Evolutionary conservation across 2,329 filamentous ascomycete genomes (phyloP).

Genomic region (Sordariomycetes sp.): DNA sequence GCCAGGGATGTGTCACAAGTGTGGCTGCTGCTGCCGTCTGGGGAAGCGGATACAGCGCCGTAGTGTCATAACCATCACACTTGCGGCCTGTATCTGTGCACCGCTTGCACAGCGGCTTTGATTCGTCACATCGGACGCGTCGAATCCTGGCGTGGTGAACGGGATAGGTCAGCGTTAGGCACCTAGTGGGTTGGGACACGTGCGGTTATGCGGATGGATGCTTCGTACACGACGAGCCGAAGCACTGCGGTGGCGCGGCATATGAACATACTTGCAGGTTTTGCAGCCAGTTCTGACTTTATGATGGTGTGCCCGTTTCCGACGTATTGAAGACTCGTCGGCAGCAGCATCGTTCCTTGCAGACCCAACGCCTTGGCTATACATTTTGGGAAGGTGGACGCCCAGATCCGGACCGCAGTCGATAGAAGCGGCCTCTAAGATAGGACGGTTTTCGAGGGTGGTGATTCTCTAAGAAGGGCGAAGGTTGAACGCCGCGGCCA

Average conservation of each 20-base stretch:
- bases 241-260: neutral
- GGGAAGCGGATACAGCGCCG: slow-evolving; percentile 1
- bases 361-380: no score
- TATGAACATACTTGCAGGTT: slow-evolving; percentile 16
- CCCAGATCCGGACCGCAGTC: no score
- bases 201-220: slow-evolving; percentile 3
- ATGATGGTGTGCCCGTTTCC: slow-evolving; percentile 1
- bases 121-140: slow-evolving; percentile 24
- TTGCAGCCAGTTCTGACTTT: slow-evolving; percentile 5
- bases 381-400: no score
- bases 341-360: neutral
- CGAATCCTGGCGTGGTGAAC: slow-evolving; percentile 17
- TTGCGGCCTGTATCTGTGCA: slow-evolving; percentile 22
- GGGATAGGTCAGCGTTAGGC: neutral
- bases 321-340: neutral
- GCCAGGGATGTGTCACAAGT: neutral
- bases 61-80: slow-evolving; percentile 24
- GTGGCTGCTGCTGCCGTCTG: neutral
- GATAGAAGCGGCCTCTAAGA: no score
- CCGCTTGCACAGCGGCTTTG: slow-evolving; percentile 20
- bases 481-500: no score
- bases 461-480: no score
- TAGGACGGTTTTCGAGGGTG: no score
- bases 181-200: no score
- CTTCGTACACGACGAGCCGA: neutral